A percentile compares a stretch with the other conserved stretches of the same genome.
These are phyloP conservation scores for Abelmoschus esculentus DNA, from an alignment of 345 rosid genomes.

Conservation along the genomic window DNA sequence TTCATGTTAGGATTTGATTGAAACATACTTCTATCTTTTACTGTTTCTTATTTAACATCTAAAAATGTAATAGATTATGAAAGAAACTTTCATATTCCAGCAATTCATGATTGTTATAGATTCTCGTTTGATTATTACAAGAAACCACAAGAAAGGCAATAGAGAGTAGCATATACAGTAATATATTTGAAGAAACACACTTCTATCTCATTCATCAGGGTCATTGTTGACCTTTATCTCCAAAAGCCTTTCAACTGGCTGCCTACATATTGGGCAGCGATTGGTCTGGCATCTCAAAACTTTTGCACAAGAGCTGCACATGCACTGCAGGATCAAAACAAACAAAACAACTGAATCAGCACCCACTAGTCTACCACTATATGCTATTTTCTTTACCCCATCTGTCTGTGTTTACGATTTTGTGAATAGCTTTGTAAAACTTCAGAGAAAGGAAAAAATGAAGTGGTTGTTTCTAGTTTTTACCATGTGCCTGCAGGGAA, in stretches of 20 bases:
- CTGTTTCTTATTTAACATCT: not conserved
- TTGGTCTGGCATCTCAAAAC: not conserved
- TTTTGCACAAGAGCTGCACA: not conserved
- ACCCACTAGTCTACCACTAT: not conserved
- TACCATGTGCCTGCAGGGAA: not conserved
- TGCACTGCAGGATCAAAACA: not conserved
- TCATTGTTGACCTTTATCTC: not conserved
- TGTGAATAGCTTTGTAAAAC: no score
- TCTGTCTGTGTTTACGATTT: not conserved
- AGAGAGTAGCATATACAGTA: slow-evolving; percentile 21
- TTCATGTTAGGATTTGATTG: not conserved
- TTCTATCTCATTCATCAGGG: slow-evolving; percentile 9
- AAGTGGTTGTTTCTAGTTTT: not conserved
- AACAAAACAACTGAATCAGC: not conserved
- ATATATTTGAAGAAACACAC: not conserved
- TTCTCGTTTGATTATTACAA: slow-evolving; percentile 23
- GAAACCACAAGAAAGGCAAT: not conserved
- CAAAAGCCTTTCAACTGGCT: not conserved
- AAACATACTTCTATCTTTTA: not conserved
- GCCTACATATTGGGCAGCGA: not conserved
- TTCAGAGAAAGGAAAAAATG: not conserved
- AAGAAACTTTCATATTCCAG: not conserved
- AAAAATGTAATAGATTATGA: no score
- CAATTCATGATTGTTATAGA: not conserved
- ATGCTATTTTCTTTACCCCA: not conserved